These are phyloP conservation scores for Euphrasia arctica DNA, from an alignment of 305 asterid species.

Conservation along the genomic window DNA sequence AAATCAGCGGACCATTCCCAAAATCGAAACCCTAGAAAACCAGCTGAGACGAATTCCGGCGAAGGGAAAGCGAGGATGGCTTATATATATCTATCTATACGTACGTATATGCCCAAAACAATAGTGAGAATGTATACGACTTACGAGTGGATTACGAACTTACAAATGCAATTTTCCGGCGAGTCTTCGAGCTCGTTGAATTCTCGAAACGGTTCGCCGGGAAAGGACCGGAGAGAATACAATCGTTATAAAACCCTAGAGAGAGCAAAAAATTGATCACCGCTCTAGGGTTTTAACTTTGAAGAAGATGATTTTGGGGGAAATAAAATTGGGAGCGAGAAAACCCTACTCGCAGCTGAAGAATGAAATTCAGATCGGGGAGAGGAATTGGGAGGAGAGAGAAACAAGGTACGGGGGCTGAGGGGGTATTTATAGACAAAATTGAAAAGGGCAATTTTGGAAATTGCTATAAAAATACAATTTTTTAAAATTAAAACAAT, in stretches of 20 bases:
- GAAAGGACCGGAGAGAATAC: slow-evolving; percentile 21
- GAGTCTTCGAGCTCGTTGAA: slow-evolving; percentile 20
- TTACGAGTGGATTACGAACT: slow-evolving; percentile 22
- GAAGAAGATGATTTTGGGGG: slow-evolving; percentile 28
- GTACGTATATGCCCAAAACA: background rate
- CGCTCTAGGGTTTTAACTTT: slow-evolving; percentile 35
- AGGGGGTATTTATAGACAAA: slow-evolving; percentile 28
- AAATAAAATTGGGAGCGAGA: slow-evolving; percentile 28
- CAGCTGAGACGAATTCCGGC: slow-evolving; percentile 26
- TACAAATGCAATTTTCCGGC: slow-evolving; percentile 24
- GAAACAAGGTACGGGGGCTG: background rate
- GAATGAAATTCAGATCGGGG: slow-evolving; percentile 31
- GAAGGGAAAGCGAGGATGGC: slow-evolving; percentile 18
- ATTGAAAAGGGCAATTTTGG: background rate
- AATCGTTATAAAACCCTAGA: slow-evolving; percentile 32
- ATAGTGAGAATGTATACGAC: slow-evolving; percentile 2
- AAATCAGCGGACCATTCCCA: slow-evolving; percentile 16
- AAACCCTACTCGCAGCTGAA: slow-evolving; percentile 35
- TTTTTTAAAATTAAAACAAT: too few relatives aligned
- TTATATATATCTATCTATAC: background rate
- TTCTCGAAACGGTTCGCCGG: slow-evolving; percentile 1
- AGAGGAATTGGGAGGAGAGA: slow-evolving; percentile 11
- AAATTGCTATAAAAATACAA: background rate
- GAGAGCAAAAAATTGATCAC: slow-evolving; percentile 23
- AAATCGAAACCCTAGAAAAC: slow-evolving; percentile 32